Evolutionary conservation across 2,329 filamentous ascomycete species (phyloP), one percentile per base, ranked within the genome.

Genomic region (Scleromitrula shiraiana): DNA sequence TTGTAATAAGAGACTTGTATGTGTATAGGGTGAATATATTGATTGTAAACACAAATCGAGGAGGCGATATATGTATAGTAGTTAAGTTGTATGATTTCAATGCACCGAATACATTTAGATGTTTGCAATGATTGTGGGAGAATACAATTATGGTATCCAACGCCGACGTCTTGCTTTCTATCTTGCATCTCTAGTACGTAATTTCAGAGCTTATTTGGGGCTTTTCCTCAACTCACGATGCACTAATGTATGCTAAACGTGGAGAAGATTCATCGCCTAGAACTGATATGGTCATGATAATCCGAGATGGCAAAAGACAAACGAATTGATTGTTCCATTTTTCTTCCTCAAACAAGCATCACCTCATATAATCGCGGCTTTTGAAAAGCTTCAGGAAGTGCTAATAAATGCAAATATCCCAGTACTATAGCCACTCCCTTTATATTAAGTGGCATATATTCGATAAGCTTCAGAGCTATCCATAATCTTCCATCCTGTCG

Each of bases 191-290:
- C 30, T 33, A 33, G 30, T 15, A 33, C 30, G 9, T 7, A 33
- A 7, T 7, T n/a, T 12, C 30, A 33, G n/a, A 15, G 30, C n/a
- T 33, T 12, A 5, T 32, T 4, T 33, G 30, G 30, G 30, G 30
- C 12, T n/a, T 6, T 49, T n/a, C 30, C 35, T 17, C 39, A 19
- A 19, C 30, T 46, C 35, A 26, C 33, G 15, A 17, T 45, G 14
- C 9, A n/a, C 22, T 40, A 27, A 7, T 15, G 23, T 15, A n/a
- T 27, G 15, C 41, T 5, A 40, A 49, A 46, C 41, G 38, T 38
- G 49, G 49, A 51, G 49, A 45, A 29, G 42, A 19, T 15, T 27
- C 35, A 23, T 45, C 17, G 23, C 30, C 44, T 49, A 35, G 35
- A 26, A 30, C 33, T 44, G 14, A 39, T 24, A 24, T 41, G 30